phyloP scores from a whole-genome alignment of 2,329 filamentous ascomycete genomes.

The Colletotrichum karsti region DNA sequence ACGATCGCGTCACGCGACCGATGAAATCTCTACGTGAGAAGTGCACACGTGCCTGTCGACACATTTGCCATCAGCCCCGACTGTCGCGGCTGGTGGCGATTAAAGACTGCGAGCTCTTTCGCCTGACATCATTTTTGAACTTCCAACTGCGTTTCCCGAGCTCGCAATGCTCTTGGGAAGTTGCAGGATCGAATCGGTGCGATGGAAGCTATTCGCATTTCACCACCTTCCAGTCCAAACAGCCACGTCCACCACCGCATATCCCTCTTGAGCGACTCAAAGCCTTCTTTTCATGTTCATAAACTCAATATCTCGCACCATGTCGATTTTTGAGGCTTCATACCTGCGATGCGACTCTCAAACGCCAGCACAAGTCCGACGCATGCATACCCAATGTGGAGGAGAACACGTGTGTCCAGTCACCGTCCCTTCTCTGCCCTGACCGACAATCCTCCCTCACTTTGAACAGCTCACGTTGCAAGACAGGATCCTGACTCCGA shows the following conservation, averaged over 20 bases:
- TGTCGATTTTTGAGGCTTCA: neutral
- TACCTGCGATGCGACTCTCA: neutral
- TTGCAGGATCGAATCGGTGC: no score
- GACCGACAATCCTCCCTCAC: neutral
- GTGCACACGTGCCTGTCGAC: neutral
- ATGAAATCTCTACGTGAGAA: neutral
- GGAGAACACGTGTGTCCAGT: conserved; percentile 27
- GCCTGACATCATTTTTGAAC: neutral
- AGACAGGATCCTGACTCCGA: neutral
- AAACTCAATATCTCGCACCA: neutral
- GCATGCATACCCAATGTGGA: conserved; percentile 28
- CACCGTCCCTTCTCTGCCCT: neutral
- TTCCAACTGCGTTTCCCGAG: neutral
- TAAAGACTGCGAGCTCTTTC: neutral
- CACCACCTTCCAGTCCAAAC: neutral
- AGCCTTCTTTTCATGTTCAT: neutral
- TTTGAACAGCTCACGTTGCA: neutral
- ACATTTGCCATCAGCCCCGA: neutral
- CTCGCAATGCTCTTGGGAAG: neutral
- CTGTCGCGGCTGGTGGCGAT: neutral
- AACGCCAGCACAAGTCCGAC: neutral
- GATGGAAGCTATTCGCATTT: conserved; percentile 25
- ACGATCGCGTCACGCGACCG: conserved; percentile 19
- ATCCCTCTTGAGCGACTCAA: neutral
- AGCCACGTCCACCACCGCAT: neutral